These are phyloP conservation scores for Skeletonema grethae DNA, from an alignment of 108 stramenopile genomes.

Conservation along the genomic window DNA sequence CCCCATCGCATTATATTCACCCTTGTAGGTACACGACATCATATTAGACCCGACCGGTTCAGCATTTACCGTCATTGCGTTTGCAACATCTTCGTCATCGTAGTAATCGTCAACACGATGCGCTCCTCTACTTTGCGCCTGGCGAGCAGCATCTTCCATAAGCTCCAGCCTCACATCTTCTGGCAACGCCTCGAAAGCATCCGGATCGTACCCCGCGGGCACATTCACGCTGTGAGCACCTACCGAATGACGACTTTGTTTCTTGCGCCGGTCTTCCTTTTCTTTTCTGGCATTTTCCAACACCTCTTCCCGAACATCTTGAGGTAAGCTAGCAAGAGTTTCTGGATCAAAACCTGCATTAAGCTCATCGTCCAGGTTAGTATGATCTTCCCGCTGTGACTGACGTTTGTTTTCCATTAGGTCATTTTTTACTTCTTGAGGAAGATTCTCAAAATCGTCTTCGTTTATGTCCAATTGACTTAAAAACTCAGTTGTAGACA, in stretches of 20 bases:
- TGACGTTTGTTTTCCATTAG: slow-evolving; percentile 24
- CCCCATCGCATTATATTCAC: slow-evolving; percentile 52
- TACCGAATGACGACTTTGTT: slow-evolving; percentile 9
- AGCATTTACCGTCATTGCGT: slow-evolving; percentile 10
- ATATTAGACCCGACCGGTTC: slow-evolving; percentile 3
- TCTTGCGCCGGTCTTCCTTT: slow-evolving; percentile 9
- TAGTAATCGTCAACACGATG: slow-evolving; percentile 12
- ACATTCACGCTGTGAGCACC: slow-evolving; percentile 33
- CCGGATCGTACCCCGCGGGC: slow-evolving; percentile 40
- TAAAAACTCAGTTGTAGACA: slow-evolving; percentile 21
- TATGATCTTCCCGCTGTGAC: not conserved
- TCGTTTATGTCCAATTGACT: slow-evolving; percentile 14
- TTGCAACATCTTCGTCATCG: slow-evolving; percentile 27
- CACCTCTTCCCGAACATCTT: slow-evolving; percentile 29
- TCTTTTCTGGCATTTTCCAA: slow-evolving; percentile 25
- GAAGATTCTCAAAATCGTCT: slow-evolving; percentile 21
- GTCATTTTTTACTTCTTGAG: slow-evolving; percentile 29
- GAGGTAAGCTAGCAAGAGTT: slow-evolving; percentile 30
- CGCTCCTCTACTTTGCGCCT: not conserved
- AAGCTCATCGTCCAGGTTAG: not conserved
- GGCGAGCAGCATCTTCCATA: slow-evolving; percentile 23
- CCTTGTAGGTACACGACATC: slow-evolving; percentile 38
- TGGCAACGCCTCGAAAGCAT: slow-evolving; percentile 39
- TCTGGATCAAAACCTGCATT: slow-evolving; percentile 23
- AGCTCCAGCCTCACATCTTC: slow-evolving; percentile 32